Evolutionary conservation across 2,329 filamentous ascomycete genomes (phyloP).

Genomic region (Orbilia brochopaga): DNA sequence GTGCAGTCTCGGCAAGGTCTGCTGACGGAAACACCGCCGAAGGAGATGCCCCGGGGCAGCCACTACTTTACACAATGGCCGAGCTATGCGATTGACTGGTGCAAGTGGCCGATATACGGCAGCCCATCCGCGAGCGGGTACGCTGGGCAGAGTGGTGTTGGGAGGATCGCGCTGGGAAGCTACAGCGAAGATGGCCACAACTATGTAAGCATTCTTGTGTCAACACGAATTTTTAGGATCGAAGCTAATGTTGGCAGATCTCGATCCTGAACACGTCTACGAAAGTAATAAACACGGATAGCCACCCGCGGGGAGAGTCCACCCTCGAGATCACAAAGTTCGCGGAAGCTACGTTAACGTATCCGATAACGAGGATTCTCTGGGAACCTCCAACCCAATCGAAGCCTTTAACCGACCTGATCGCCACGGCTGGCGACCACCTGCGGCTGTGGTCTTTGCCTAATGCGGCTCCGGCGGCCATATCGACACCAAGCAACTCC

Average conservation of each 20-base stretch:
- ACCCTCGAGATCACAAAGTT: conserved; percentile 84
- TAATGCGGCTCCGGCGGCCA: conserved; percentile 63
- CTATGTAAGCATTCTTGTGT: conserved; percentile 68
- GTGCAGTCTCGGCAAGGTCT: conserved; percentile 40
- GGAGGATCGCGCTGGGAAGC: conserved; percentile 92
- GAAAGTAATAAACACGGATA: conserved; percentile 44
- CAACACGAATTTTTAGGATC: not conserved
- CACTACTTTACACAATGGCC: conserved; percentile 71
- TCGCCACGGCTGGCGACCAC: conserved; percentile 94
- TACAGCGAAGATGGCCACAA: conserved; percentile 98
- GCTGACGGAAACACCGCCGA: conserved; percentile 37
- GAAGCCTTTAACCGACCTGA: conserved; percentile 91
- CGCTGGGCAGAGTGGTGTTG: conserved; percentile 66
- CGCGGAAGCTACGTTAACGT: conserved; percentile 95
- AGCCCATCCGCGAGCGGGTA: conserved; percentile 59
- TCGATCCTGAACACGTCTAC: conserved; percentile 44
- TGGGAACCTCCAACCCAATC: conserved; percentile 96
- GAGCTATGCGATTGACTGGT: conserved; percentile 98
- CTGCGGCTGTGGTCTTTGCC: conserved; percentile 92
- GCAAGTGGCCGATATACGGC: conserved; percentile 88
- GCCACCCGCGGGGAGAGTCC: conserved; percentile 60
- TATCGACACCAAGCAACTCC: conserved; percentile 65
- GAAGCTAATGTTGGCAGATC: conserved; percentile 19
- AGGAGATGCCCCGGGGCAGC: conserved; percentile 38
- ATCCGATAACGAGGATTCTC: conserved; percentile 90